Conservation (phyloP, 2,329 filamentous ascomycete genomes). For the Aspergillus sp. region DNA sequence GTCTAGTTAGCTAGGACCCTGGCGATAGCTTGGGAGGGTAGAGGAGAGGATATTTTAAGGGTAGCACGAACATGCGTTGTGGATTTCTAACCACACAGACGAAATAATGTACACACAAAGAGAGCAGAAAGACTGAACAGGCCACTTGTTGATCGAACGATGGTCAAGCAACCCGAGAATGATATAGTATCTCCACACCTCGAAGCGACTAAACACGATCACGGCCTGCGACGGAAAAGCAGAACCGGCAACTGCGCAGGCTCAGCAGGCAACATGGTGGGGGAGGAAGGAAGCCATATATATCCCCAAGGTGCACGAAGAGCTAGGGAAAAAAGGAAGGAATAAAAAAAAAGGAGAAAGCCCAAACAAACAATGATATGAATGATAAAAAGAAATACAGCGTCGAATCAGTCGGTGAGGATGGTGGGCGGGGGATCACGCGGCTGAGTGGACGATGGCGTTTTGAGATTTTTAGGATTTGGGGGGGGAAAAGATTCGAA, state of each 20-base stretch:
- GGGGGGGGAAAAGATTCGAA: not conserved
- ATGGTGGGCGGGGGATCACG: not conserved
- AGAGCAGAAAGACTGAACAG: not conserved
- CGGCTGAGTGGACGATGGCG: slow-evolving; percentile 2
- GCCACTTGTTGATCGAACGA: not conserved
- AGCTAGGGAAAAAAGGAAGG: not conserved
- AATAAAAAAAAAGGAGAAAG: not conserved
- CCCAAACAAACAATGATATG: not conserved
- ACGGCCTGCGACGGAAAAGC: slow-evolving; percentile 8
- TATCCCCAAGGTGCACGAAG: not conserved
- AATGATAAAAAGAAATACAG: not conserved
- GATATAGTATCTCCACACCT: not conserved
- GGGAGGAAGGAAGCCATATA: slow-evolving; percentile 3
- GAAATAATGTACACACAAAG: not conserved
- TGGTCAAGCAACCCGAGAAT: not conserved
- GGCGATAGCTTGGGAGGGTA: not conserved
- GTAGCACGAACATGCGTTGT: not conserved
- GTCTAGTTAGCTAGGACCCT: not conserved
- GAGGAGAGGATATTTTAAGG: not conserved
- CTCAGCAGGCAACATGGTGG: slow-evolving; percentile 2
- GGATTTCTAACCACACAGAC: not conserved
- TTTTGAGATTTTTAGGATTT: not conserved
- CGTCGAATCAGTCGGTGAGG: slow-evolving; percentile 3
- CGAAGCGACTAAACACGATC: not conserved
- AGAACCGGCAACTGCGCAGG: slow-evolving; percentile 6